A percentile compares a stretch with the other conserved stretches of the same genome.
Conservation (phyloP, 106 monocot species). For the Acanthochlamys bracteata region DNA sequence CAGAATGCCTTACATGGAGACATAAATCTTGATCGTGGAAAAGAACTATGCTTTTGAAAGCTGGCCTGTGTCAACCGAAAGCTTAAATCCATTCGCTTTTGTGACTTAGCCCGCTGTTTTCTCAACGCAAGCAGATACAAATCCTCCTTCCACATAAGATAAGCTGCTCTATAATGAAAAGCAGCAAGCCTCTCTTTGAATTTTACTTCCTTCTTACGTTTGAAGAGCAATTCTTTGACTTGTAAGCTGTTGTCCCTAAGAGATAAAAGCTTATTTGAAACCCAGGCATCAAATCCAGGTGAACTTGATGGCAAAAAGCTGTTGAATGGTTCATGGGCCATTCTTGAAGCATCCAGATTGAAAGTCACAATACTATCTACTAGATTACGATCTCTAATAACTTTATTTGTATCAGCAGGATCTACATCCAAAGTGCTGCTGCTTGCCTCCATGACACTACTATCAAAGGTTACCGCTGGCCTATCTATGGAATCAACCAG, state of each 20-base stretch:
- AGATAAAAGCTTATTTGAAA: conserved; percentile 7
- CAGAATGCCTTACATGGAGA: conserved; percentile 34
- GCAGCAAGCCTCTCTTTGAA: conserved; percentile 66
- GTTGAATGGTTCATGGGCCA: conserved; percentile 28
- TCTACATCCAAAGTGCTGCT: not conserved
- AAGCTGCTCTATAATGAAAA: conserved; percentile 54
- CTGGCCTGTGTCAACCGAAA: conserved; percentile 26
- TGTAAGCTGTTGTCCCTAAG: conserved; percentile 19
- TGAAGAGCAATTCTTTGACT: conserved; percentile 34
- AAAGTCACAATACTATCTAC: conserved; percentile 26
- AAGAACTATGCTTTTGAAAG: conserved; percentile 43
- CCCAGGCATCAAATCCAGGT: conserved; percentile 22
- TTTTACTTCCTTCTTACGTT: conserved; percentile 27
- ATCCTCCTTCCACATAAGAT: conserved; percentile 81
- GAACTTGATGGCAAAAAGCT: conserved; percentile 4
- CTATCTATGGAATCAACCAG: not conserved
- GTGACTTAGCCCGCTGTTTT: conserved; percentile 55
- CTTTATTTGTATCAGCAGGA: not conserved
- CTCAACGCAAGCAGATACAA: conserved; percentile 35
- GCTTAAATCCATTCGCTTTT: conserved; percentile 40
- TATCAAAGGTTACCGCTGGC: not conserved
- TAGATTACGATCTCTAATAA: conserved; percentile 6
- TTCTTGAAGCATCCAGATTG: conserved; percentile 36
- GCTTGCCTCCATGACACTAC: not conserved
- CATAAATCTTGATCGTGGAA: conserved; percentile 26